Conservation (phyloP, 106 monocot genomes). For the Apostasia ramifera region DNA sequence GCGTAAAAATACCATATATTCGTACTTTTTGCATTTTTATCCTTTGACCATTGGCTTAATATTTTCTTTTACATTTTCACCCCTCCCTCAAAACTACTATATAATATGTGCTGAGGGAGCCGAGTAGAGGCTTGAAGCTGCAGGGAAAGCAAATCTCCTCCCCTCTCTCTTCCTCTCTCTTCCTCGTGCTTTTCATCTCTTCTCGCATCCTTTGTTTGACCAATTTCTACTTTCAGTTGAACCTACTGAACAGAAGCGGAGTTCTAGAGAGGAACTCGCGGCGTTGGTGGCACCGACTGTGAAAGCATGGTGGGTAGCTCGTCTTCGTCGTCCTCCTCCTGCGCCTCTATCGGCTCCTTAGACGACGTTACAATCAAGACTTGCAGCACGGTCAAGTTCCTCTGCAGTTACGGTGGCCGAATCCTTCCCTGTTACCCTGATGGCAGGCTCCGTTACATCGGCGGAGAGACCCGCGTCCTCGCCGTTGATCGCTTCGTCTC, state of each 20-base stretch:
- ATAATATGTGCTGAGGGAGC: not conserved
- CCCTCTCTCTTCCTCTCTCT: not conserved
- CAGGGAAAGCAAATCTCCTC: not conserved
- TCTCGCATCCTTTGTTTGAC: not conserved
- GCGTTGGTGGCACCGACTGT: not conserved
- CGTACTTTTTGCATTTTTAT: too few relatives aligned
- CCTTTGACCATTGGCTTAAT: too few relatives aligned
- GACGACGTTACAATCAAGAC: not conserved
- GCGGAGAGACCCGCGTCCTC: constrained; percentile 44
- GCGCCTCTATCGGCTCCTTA: constrained; percentile 1
- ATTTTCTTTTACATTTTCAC: too few relatives aligned
- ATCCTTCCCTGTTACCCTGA: constrained; percentile 41
- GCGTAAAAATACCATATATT: too few relatives aligned
- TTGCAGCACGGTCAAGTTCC: constrained; percentile 19
- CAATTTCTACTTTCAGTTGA: not conserved
- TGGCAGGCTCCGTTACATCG: constrained; percentile 34
- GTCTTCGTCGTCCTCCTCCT: constrained; percentile 7
- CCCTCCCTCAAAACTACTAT: not conserved
- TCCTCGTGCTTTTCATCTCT: not conserved
- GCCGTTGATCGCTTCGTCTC: constrained; percentile 21
- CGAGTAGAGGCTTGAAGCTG: not conserved
- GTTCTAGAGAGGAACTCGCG: too few relatives aligned
- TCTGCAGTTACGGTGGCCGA: constrained; percentile 51
- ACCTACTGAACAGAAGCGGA: not conserved
- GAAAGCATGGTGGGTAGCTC: constrained; percentile 1